Conservation (phyloP, 805 yeast species). For the Candida awuae region DNA sequence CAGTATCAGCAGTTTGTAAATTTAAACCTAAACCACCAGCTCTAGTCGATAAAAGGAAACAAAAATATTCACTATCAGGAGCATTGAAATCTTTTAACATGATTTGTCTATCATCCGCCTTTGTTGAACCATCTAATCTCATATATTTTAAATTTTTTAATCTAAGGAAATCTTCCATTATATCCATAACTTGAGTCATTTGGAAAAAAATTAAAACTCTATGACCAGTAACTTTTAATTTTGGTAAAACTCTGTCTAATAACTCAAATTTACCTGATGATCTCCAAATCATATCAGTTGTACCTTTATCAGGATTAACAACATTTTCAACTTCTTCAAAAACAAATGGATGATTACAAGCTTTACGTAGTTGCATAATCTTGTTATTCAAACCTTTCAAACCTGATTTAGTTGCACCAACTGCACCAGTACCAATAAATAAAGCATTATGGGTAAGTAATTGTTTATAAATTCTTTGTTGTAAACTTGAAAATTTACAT, state of each 20-base stretch:
- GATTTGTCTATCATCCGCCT: constrained; percentile 74
- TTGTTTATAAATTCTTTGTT: constrained; percentile 62
- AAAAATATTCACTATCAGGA: constrained; percentile 67
- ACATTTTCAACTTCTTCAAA: constrained; percentile 74
- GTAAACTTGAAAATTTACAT: constrained; percentile 70
- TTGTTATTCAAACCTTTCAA: constrained; percentile 73
- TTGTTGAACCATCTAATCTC: constrained; percentile 76
- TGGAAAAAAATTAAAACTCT: constrained; percentile 77
- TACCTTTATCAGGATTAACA: constrained; percentile 52
- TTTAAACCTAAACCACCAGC: constrained; percentile 87
- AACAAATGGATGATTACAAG: constrained; percentile 83
- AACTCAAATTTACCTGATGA: constrained; percentile 75
- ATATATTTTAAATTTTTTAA: constrained; percentile 58
- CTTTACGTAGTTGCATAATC: constrained; percentile 78
- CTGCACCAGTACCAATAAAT: constrained; percentile 53
- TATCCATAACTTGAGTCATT: constrained; percentile 87
- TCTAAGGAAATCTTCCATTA: constrained; percentile 77
- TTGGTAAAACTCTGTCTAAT: constrained; percentile 66
- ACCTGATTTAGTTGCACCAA: constrained; percentile 55
- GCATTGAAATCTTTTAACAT: constrained; percentile 70
- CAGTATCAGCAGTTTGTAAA: constrained; percentile 83
- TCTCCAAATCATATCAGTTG: constrained; percentile 67
- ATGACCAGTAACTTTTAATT: constrained; percentile 66
- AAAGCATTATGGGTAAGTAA: constrained; percentile 66
- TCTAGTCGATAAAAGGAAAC: constrained; percentile 73